Evolutionary conservation across 352 stramenopile species (phyloP), one percentile per base, ranked within the genome.

Genomic region (Phytophthora chlamydospora): DNA sequence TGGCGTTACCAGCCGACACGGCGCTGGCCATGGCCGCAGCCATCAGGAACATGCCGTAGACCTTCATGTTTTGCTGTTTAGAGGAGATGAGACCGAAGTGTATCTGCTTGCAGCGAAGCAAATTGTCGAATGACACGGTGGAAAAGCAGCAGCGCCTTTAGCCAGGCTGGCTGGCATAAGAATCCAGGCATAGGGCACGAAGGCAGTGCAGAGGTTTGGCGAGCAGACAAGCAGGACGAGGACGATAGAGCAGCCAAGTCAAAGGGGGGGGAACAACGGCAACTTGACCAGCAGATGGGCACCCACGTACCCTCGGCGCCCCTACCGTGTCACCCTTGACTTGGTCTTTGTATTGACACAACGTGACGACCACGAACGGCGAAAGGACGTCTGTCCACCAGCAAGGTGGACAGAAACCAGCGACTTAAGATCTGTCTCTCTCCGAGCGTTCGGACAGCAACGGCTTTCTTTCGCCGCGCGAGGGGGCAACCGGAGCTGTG

Each of bases 11-110:
- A 19, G 62, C 68, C 11, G 66, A 55, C 10, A 73, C 55, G n/a
- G 52, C 43, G 35, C 36, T 50, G 41, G 58, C 58, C 62, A 76
- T 68, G 51, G 59, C 68, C 43, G 56, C 62, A 13, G 57, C 62
- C 56, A 71, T 47, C 49, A 67, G 35, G 45, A 76, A 66, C 40
- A 76, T 40, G 12, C 46, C 58, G 57, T 76, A 67, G n/a, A 76
- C 48, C 52, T 76, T 70, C 68, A 76, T 75, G 36, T 10, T 29
- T 29, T 69, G 29, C n/a, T 44, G 7, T 41, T 14, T n/a, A 52
- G 12, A 5, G 34, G 19, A 19, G 33, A 40, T 33, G 50, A 36
- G 35, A 33, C 42, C 41, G 44, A 39, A 31, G 16, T 58, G 55
- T 71, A 62, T 71, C 56, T 67, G 45, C 66, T 68, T 52, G 62